Conservation (phyloP, 345 rosid genomes). For the Barbarea vulgaris region DNA sequence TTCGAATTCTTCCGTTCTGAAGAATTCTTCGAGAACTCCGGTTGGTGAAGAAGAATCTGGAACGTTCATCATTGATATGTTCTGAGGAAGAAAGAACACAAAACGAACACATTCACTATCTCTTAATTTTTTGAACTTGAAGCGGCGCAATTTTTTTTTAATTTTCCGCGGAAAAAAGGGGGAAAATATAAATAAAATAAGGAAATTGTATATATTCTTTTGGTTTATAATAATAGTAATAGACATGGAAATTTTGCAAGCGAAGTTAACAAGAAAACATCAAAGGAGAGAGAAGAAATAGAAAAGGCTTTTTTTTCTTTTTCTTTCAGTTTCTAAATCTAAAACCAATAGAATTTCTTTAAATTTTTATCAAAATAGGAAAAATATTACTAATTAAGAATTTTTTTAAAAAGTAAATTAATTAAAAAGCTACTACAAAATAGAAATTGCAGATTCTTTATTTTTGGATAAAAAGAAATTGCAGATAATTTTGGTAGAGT, state of each 20-base stretch:
- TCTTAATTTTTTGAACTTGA: slow-evolving; percentile 29
- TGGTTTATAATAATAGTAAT: background rate
- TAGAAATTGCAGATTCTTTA: background rate
- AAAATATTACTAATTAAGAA: background rate
- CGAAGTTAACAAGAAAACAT: slow-evolving; percentile 21
- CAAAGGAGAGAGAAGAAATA: slow-evolving; percentile 3
- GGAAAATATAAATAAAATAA: background rate
- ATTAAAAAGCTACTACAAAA: background rate
- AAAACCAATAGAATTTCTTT: background rate
- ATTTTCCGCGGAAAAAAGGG: slow-evolving; percentile 22
- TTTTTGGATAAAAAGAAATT: too few species aligned
- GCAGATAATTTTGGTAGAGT: too few species aligned
- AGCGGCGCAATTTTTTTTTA: slow-evolving; percentile 23
- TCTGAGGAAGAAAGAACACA: slow-evolving; percentile 26
- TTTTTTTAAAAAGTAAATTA: background rate
- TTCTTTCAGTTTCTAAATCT: background rate
- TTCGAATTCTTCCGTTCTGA: slow-evolving; percentile 67
- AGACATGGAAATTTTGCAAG: slow-evolving; percentile 34
- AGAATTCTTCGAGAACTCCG: slow-evolving; percentile 84
- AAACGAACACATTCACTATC: slow-evolving; percentile 4
- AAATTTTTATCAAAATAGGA: background rate
- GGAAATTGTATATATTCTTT: background rate
- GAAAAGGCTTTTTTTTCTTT: background rate
- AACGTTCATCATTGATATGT: slow-evolving; percentile 53
- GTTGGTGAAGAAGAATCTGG: slow-evolving; percentile 55